These are phyloP conservation scores for Rhizophagus clarus DNA, from an alignment of 192 early-diverging fungal genomes.

Conservation along the genomic window DNA sequence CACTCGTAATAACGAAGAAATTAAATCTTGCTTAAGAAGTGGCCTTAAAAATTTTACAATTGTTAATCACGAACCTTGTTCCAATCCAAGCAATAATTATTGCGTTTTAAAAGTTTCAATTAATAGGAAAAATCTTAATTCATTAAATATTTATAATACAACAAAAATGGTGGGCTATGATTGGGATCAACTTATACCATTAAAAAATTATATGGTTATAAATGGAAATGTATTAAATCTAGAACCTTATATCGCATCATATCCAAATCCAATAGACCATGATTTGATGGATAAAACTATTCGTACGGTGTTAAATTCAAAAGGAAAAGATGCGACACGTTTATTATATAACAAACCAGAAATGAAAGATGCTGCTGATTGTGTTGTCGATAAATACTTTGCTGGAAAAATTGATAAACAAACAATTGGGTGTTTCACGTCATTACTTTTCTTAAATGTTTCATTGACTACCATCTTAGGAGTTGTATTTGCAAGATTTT, in stretches of 20 bases:
- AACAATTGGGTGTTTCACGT: conserved; percentile 81
- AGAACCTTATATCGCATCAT: conserved; percentile 53
- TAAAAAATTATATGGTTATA: conserved; percentile 55
- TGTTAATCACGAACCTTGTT: not conserved
- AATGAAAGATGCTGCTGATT: conserved; percentile 53
- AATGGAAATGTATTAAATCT: conserved; percentile 67
- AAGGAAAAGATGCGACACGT: conserved; percentile 58
- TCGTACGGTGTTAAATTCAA: conserved; percentile 48
- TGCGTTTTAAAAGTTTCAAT: not conserved
- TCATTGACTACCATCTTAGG: conserved; percentile 70
- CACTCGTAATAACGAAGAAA: conserved; percentile 22
- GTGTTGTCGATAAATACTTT: conserved; percentile 71
- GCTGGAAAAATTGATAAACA: conserved; percentile 80
- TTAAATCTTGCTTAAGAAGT: not conserved
- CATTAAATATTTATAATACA: conserved; percentile 38
- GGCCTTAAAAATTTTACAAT: not conserved
- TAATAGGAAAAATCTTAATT: not conserved
- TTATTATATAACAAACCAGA: conserved; percentile 53
- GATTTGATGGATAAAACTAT: conserved; percentile 60
- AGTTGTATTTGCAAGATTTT: conserved; percentile 66
- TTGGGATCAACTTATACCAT: conserved; percentile 58
- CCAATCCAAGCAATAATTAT: not conserved
- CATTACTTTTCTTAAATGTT: conserved; percentile 70
- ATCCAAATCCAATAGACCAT: conserved; percentile 35
- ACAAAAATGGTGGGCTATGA: conserved; percentile 63